Percentiles rank a stretch among this genome's conserved stretches.
Conservation (phyloP, 495 filamentous ascomycete genomes). For the Hypoxylon intermedium region DNA sequence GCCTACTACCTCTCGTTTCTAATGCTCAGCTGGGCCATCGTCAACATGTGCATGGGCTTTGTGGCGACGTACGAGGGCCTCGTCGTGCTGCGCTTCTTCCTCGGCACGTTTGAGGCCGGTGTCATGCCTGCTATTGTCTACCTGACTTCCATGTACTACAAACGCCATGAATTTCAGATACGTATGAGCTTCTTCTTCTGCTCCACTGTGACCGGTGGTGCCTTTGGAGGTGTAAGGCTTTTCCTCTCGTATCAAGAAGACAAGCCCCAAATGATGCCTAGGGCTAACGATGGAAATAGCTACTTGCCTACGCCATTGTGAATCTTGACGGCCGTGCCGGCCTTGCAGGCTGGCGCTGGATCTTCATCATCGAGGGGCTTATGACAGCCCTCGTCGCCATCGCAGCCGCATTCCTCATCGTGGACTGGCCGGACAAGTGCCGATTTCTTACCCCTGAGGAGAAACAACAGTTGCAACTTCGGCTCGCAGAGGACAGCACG, state of each 20-base stretch:
- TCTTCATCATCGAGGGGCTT: constrained; percentile 64
- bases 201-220: constrained; percentile 63
- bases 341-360: constrained; percentile 55
- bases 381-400: constrained; percentile 57
- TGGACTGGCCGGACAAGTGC: constrained; percentile 63
- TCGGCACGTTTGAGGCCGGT: constrained; percentile 67
- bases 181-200: constrained; percentile 66
- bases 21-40: constrained; percentile 64
- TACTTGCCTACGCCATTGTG: constrained; percentile 66
- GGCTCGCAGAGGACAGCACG: constrained; percentile 51
- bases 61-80: constrained; percentile 60
- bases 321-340: constrained; percentile 61
- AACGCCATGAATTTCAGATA: constrained; percentile 65
- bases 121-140: constrained; percentile 64
- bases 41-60: constrained; percentile 61
- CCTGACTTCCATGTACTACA: constrained; percentile 68
- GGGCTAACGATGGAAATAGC: constrained; percentile 27
- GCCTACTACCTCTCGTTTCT: constrained; percentile 61
- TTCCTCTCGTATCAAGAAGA: not conserved
- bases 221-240: constrained; percentile 61
- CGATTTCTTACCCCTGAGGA: constrained; percentile 59
- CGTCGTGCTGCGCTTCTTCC: constrained; percentile 59
- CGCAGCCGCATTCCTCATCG: constrained; percentile 59
- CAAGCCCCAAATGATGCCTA: not conserved
- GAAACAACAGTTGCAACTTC: constrained; percentile 50